Conservation (phyloP, 1,139 yeast species). For the Scheffersomyces segobiensis region DNA sequence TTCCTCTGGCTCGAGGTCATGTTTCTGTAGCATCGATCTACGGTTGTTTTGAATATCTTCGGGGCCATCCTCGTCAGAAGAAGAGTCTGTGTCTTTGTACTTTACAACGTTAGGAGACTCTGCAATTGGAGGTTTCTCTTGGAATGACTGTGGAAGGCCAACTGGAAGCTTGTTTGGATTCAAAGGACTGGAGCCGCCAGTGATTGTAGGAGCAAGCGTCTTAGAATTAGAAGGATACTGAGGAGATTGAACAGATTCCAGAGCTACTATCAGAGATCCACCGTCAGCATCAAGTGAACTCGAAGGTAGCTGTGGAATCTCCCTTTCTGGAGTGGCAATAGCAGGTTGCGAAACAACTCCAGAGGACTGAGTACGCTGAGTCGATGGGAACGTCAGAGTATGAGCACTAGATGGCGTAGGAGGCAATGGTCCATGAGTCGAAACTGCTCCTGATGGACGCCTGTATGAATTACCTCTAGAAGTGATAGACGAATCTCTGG, state of each 20-base stretch:
- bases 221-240: background rate
- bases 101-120: conserved; percentile 25
- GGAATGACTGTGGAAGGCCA: background rate
- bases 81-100: conserved; percentile 16
- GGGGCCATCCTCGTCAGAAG: conserved; percentile 27
- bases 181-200: background rate
- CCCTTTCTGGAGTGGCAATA: background rate
- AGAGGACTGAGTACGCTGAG: background rate
- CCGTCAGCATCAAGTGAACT: background rate
- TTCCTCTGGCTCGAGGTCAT: conserved; percentile 24
- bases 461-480: conserved; percentile 12
- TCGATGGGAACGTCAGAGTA: background rate
- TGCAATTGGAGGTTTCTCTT: conserved; percentile 4
- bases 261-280: background rate
- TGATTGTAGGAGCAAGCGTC: background rate
- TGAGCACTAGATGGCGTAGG: background rate
- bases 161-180: background rate
- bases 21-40: conserved; percentile 35
- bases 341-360: background rate
- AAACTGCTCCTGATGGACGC: conserved; percentile 4
- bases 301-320: background rate
- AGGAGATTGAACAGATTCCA: background rate
- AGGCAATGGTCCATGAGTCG: background rate
- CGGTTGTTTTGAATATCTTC: conserved; percentile 18
- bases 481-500: conserved; percentile 2